Base-by-base conservation (phyloP, 257 asterid genomes). In the Penstemon newberryi region DNA sequence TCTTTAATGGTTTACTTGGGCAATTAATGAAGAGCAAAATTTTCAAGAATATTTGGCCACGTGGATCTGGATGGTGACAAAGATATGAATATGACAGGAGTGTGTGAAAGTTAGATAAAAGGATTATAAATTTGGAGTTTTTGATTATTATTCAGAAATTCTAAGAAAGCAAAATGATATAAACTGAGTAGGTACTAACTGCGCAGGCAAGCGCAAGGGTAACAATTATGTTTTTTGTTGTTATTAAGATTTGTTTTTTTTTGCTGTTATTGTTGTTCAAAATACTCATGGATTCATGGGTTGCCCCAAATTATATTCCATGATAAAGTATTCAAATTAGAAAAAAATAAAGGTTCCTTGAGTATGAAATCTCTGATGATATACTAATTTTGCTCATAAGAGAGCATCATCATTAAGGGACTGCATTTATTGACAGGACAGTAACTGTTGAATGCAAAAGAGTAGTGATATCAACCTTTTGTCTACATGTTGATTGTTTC, bases 381-480 rank as follows among this genome's bases (percentile, higher is more conserved):
- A 7, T 7, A 44, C 53, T 8, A 44, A 6, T 12, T 7, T 12
- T 9, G 41, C 10, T 61, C 54, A 61, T 50, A 61, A 61, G 33
- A 41, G 3, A 61, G 53, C 39, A 44, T 1, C 15, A 43, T 42
- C 37, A 5, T 40, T 61, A 47, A 44, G 8, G 15, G n/a, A 13
- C 7, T 13, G 15, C 60, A 37, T 56, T 19, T 68, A 41, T 39
- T 8, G 65, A 45, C 6, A 65, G 56, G 72, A 37, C 6, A 3
- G 56, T 59, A 15, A 18, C 6, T 13, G 42, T 10, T 72, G 39
- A 58, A 51, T 63, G 73, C 66, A 56, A 60, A 40, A 19, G 43
- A 49, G 55, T 47, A 33, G 62, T 18, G 41, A 36, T 8, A 10
- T 11, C 33, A 25, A 25, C 33, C 33, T 25, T 25, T 25, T 25